phyloP scores from a whole-genome alignment of 1,139 yeast genomes.

The Sporopachydermia cereana region DNA sequence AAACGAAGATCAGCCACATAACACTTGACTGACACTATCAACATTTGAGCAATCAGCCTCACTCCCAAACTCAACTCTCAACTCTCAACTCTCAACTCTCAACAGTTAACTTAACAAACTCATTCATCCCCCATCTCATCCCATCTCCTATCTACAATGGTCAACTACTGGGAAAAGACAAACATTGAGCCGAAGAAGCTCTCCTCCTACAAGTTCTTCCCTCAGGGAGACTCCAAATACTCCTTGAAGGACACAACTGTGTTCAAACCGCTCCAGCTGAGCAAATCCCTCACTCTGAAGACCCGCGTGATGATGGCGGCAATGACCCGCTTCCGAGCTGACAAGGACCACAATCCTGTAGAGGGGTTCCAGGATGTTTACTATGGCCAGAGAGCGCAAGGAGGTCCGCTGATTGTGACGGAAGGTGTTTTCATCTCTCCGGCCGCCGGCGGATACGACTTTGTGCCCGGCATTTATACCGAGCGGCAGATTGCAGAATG shows the following conservation, averaged over 20 bases:
- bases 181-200: too few relatives aligned
- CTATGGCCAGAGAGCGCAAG: conserved; percentile 40
- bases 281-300: conserved; percentile 11
- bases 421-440: conserved; percentile 33
- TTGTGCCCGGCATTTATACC: conserved; percentile 44
- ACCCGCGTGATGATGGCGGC: conserved; percentile 44
- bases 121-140: too few relatives aligned
- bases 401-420: conserved; percentile 35
- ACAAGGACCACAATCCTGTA: conserved; percentile 12
- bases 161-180: too few relatives aligned
- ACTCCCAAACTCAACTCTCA: too few relatives aligned
- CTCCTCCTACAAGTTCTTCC: too few relatives aligned
- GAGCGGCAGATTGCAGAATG: conserved; percentile 37
- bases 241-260: background rate
- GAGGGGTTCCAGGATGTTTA: conserved; percentile 29
- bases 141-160: too few relatives aligned
- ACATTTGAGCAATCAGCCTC: too few relatives aligned
- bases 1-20: too few relatives aligned
- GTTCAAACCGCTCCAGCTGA: background rate
- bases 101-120: too few relatives aligned
- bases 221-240: background rate
- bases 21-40: too few relatives aligned
- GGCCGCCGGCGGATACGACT: conserved; percentile 30
- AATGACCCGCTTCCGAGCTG: conserved; percentile 36
- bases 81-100: too few relatives aligned